phyloP scores from a whole-genome alignment of 2,329 filamentous ascomycete species.

The Rhytidhysteron rufulum region DNA sequence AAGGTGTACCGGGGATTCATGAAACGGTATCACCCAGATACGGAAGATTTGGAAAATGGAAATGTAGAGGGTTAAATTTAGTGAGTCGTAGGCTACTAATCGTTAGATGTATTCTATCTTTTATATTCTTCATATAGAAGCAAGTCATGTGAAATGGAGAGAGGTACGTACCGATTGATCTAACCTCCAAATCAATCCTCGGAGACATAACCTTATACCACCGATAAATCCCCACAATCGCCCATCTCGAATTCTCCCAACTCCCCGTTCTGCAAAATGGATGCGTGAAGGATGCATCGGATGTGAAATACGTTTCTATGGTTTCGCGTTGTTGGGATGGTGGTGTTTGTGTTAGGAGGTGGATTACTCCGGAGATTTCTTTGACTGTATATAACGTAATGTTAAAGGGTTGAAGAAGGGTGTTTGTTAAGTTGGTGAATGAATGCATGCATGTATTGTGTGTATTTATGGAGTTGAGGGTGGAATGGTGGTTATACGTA shows the following conservation, averaged over 20 bases:
- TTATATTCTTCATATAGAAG: background rate
- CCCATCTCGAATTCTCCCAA: constrained; percentile 60
- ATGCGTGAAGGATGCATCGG: constrained; percentile 69
- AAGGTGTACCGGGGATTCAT: constrained; percentile 63
- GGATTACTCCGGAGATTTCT: constrained; percentile 66
- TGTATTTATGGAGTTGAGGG: too few relatives aligned
- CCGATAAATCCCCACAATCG: constrained; percentile 65
- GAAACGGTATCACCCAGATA: constrained; percentile 73
- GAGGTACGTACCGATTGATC: constrained; percentile 51
- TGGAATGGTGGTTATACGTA: too few relatives aligned
- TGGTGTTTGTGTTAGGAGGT: constrained; percentile 62
- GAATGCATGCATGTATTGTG: too few relatives aligned
- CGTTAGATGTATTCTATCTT: background rate
- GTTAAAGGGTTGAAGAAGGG: too few relatives aligned
- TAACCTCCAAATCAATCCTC: constrained; percentile 62
- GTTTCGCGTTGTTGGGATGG: constrained; percentile 62
- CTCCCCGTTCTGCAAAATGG: constrained; percentile 68
- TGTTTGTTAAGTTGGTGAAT: too few relatives aligned
- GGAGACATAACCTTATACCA: constrained; percentile 80
- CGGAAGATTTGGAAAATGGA: constrained; percentile 71
- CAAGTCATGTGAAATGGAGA: background rate
- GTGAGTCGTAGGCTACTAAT: constrained; percentile 64
- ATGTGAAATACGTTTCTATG: constrained; percentile 70
- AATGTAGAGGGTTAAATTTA: constrained; percentile 66
- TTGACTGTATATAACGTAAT: constrained; percentile 37